These are phyloP conservation scores for Pseudopyricularia javanii DNA, from an alignment of 2,329 filamentous ascomycete species.

Conservation along the genomic window DNA sequence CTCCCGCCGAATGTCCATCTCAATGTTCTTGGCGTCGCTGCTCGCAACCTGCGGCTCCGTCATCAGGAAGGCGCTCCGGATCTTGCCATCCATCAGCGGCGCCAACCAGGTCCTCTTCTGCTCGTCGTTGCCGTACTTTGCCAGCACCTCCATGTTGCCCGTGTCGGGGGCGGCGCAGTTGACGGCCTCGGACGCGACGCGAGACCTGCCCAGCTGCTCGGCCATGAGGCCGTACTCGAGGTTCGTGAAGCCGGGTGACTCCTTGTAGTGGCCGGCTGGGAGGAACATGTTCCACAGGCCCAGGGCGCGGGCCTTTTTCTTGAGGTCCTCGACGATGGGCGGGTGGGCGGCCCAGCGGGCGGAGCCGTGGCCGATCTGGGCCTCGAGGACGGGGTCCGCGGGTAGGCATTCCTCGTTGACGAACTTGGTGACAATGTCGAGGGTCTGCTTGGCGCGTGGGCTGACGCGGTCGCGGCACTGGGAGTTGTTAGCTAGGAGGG, in stretches of 20 bases:
- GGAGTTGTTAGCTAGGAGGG: background rate
- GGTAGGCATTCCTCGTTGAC: constrained; percentile 92
- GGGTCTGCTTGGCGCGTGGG: constrained; percentile 69
- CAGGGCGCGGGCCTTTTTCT: constrained; percentile 67
- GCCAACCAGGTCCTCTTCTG: constrained; percentile 78
- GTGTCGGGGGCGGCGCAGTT: constrained; percentile 90
- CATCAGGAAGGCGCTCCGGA: constrained; percentile 86
- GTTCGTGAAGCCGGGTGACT: constrained; percentile 89
- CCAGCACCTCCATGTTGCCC: constrained; percentile 90
- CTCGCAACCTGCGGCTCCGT: constrained; percentile 83
- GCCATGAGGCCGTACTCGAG: constrained; percentile 97
- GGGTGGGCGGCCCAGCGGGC: constrained; percentile 74
- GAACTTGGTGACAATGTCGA: constrained; percentile 87
- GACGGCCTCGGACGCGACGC: constrained; percentile 70
- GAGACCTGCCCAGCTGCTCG: constrained; percentile 82
- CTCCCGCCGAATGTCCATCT: constrained; percentile 69
- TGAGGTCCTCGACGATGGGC: constrained; percentile 74
- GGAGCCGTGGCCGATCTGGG: constrained; percentile 66
- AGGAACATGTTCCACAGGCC: constrained; percentile 99
- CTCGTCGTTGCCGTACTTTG: constrained; percentile 76
- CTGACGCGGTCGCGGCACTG: constrained; percentile 49
- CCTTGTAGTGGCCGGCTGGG: constrained; percentile 86
- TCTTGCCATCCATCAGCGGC: constrained; percentile 72
- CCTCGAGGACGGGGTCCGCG: constrained; percentile 67
- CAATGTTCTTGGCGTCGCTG: constrained; percentile 86